Evolutionary conservation across 2,329 filamentous ascomycete genomes (phyloP).

Genomic region (Penicillium nordicum): DNA sequence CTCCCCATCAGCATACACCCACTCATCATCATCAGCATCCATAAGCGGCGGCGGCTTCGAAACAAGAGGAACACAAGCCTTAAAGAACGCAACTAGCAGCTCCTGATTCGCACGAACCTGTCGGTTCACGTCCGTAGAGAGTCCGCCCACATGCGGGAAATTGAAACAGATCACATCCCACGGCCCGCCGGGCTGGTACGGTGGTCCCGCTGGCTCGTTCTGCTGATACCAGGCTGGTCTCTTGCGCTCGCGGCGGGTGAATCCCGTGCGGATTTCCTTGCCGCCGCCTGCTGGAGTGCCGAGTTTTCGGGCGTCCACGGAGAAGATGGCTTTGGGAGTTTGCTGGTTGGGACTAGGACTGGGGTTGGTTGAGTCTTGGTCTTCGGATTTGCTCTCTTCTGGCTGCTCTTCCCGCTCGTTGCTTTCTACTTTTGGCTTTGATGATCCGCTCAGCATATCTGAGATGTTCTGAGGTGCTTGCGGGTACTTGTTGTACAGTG

Average conservation of each 20-base stretch:
- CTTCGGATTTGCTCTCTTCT: conserved; percentile 1
- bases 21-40: conserved; percentile 22
- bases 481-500: conserved; percentile 69
- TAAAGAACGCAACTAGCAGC: conserved; percentile 50
- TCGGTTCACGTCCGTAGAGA: conserved; percentile 87
- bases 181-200: conserved; percentile 29
- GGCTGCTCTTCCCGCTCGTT: neutral
- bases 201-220: conserved; percentile 4
- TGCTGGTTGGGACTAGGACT: neutral
- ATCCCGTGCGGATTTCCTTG: conserved; percentile 45
- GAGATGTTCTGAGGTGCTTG: conserved; percentile 60
- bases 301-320: conserved; percentile 45
- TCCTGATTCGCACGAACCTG: conserved; percentile 88
- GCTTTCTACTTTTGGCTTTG: conserved; percentile 11
- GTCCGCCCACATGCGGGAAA: conserved; percentile 93
- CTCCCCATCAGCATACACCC: conserved; percentile 25
- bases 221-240: conserved; percentile 29
- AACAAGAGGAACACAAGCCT: conserved; percentile 42
- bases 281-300: conserved; percentile 35
- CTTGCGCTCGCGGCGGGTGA: conserved; percentile 30
- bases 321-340: conserved; percentile 38
- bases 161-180: conserved; percentile 89
- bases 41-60: conserved; percentile 26
- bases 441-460: conserved; percentile 31
- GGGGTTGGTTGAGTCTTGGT: neutral